Base-by-base conservation (phyloP, 352 stramenopile genomes). In the Pythium phragmitis region DNA sequence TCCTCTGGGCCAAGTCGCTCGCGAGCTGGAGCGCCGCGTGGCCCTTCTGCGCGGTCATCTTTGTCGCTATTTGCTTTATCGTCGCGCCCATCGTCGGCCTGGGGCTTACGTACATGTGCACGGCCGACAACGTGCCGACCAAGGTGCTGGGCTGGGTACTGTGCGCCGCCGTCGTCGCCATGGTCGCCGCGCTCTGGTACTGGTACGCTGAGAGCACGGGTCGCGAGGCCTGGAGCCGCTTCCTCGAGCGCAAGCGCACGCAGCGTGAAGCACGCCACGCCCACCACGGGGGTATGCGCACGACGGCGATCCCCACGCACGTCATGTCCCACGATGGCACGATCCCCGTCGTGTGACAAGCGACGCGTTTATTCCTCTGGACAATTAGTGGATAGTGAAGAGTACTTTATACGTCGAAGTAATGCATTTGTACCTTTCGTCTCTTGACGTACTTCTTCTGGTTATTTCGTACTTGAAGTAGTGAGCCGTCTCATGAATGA, bases 1-100 rank as follows among this genome's bases (percentile, higher is more conserved):
- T 97, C 34, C 60, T 70, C 45, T 88, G 76, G 67, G 88, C 91
- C 17, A 76, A 74, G 9, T 73, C 77, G 5, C 70, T 98, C 6
- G 91, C 78, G 4, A 75, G 80, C 68, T 78, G 69, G 60, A 88
- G 79, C 60, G 81, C 77, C 2, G 68, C 70, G 63, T 91, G 81
- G 81, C 60, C 81, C 11, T 69, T 82, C 21, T 65, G 65, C 1
- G 81, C 79, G 16, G 69, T 81, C 7, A 26, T 88, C n/a, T 90
- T 88, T 58, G 54, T 88, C 7, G 33, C 77, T 30, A 46, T 75
- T 8, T 49, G 80, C 26, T 90, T 88, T 52, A 47, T 88, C 4
- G 53, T 86, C 11, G 63, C 75, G 47, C 68, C 65, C 2, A 28
- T 39, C 14, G 33, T 74, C 11, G n/a, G 56, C 13, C 39, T 79